These are phyloP conservation scores for Dioscorea cayenensis DNA, from an alignment of 116 monocot genomes.

Conservation along the genomic window DNA sequence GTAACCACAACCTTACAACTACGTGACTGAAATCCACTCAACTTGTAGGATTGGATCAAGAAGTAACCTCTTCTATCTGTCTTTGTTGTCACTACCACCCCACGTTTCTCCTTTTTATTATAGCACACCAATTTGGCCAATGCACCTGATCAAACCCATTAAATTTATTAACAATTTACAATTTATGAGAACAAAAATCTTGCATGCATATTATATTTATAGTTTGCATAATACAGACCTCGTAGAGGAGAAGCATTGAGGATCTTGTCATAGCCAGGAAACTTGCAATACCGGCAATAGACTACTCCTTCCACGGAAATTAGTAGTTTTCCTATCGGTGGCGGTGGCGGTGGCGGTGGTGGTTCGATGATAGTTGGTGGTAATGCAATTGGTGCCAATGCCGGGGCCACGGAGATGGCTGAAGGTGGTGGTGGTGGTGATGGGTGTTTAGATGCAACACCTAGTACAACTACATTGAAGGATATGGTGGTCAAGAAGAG, in stretches of 20 bases:
- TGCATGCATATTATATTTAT: no score
- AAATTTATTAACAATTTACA: no score
- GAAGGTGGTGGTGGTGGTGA: background rate
- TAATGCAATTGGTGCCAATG: background rate
- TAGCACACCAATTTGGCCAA: slow-evolving; percentile 21
- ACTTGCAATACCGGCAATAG: slow-evolving; percentile 46
- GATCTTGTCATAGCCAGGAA: slow-evolving; percentile 22
- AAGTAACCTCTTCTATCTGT: slow-evolving; percentile 35
- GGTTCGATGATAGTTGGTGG: background rate
- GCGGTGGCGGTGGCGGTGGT: background rate
- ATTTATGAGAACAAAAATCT: background rate
- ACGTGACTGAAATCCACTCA: background rate
- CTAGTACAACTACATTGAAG: background rate
- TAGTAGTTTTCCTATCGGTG: background rate
- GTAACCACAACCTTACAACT: slow-evolving; percentile 21
- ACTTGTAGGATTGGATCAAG: slow-evolving; percentile 9
- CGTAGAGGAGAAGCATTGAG: slow-evolving; percentile 36
- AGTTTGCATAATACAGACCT: slow-evolving; percentile 9
- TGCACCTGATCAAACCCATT: slow-evolving; percentile 19
- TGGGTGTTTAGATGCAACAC: background rate
- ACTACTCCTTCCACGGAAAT: slow-evolving; percentile 30
- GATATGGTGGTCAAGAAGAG: background rate
- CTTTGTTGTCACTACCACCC: background rate
- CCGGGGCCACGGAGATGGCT: background rate
- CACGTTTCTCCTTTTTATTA: background rate